Evolutionary conservation across 1,284 basidiomycete species (phyloP), one percentile per base, ranked within the genome.

Genomic region (Schizophyllum commune): DNA sequence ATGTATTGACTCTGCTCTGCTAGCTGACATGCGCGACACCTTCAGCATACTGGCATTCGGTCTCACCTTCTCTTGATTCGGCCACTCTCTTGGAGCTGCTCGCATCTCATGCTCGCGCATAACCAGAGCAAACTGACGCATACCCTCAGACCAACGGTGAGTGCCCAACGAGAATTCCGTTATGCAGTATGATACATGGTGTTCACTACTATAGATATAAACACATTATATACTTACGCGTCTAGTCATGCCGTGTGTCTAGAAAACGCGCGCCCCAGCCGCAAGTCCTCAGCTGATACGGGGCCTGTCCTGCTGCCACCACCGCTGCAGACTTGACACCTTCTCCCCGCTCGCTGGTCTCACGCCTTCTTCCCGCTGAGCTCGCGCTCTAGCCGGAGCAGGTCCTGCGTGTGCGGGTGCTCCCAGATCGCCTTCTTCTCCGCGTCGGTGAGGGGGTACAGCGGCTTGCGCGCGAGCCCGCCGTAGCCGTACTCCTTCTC

Each of bases 401-500:
- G 77, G 53, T 81, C 86, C 63, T 82, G 79, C 32, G 88, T 87
- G 67, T 90, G 83, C 7, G 84, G 78, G 66, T 91, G 87, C 57
- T 81, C 80, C 83, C 88, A 88, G 61, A 95, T 73, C 4, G 79
- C 78, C 58, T 79, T 74, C 20, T 82, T 86, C 27, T 74, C 83
- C 27, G 73, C 81, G 32, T 79, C 68, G 8, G 80, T 77, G 20
- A 88, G 84, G 4, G 86, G 83, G 52, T 84, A 82, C 57, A 96
- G 80, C 9, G 94, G 91, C 64, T 80, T 84, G 62, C 94, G 83
- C 52, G 91, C 85, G 39, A 81, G 73, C 0, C 92, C 91, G 17
- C 89, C 89, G 69, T 91, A 92, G 5, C 91, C 92, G 66, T 86
- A 82, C 58, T 91, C 73, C 70, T 83, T 86, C 72, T 89, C 76